Conservation (phyloP, 2,329 filamentous ascomycete species). For the Camillea tinctor region DNA sequence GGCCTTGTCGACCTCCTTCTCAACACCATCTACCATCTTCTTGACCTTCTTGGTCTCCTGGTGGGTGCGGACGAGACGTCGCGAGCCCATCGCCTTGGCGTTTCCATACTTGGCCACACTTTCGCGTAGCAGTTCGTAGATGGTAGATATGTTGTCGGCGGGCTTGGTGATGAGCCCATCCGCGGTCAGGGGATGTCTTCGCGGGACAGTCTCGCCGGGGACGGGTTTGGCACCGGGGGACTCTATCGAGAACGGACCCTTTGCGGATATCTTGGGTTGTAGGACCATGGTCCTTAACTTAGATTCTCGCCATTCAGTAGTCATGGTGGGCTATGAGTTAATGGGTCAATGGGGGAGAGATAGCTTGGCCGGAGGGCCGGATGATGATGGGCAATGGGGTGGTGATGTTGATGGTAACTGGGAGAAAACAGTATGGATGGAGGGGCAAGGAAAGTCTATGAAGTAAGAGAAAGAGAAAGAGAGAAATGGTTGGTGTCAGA, state of each 20-base stretch:
- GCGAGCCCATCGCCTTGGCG: slow-evolving; percentile 64
- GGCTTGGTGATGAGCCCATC: slow-evolving; percentile 62
- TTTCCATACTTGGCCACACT: slow-evolving; percentile 66
- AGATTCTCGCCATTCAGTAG: slow-evolving; percentile 33
- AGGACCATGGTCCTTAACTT: slow-evolving; percentile 30
- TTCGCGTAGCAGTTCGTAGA: slow-evolving; percentile 72
- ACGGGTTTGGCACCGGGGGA: slow-evolving; percentile 61
- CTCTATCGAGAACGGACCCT: slow-evolving; percentile 67
- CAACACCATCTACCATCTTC: slow-evolving; percentile 79
- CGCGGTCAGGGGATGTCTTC: slow-evolving; percentile 62
- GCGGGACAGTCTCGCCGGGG: slow-evolving; percentile 72
- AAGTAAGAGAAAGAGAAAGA: background rate
- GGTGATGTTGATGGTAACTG: too few relatives aligned
- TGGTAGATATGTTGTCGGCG: slow-evolving; percentile 64
- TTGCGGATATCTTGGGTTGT: slow-evolving; percentile 51
- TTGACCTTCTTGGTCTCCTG: slow-evolving; percentile 86
- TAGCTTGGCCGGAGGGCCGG: background rate
- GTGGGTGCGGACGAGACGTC: slow-evolving; percentile 73
- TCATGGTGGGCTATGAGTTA: slow-evolving; percentile 13
- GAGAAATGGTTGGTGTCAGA: background rate
- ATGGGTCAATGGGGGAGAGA: background rate
- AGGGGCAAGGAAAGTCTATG: background rate
- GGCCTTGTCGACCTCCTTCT: slow-evolving; percentile 79
- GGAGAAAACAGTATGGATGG: too few relatives aligned
- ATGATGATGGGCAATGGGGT: background rate